Percentiles rank a stretch among this genome's conserved stretches.
phyloP scores from a whole-genome alignment of 441 rosid species.

The Pelargonium myrrhifolium region DNA sequence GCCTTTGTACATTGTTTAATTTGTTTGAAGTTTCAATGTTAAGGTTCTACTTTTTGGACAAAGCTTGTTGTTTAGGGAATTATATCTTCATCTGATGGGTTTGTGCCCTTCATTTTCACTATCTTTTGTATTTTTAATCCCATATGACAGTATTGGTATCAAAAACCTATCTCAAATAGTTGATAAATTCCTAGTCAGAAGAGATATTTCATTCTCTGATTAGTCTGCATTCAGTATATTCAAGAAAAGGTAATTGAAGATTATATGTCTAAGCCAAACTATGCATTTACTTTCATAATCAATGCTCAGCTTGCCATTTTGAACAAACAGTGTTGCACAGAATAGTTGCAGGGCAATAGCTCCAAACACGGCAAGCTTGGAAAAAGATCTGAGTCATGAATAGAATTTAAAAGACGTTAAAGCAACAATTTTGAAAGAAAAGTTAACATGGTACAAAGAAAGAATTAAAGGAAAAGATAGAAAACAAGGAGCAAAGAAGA shows the following conservation, averaged over 20 bases:
- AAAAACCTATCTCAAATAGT: neutral
- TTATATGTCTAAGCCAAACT: neutral
- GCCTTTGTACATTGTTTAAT: neutral
- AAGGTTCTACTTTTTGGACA: neutral
- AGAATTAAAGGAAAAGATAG: neutral
- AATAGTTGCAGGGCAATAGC: too few species aligned
- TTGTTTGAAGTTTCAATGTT: neutral
- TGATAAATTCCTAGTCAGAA: neutral
- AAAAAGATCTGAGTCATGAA: neutral
- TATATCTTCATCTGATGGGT: neutral
- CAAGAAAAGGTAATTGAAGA: neutral
- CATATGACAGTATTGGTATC: neutral
- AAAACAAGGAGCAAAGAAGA: neutral
- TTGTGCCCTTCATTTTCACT: neutral
- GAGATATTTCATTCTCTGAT: neutral
- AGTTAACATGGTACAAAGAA: slow-evolving; percentile 1
- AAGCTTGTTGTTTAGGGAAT: neutral
- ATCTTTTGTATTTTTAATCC: neutral
- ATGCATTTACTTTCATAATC: neutral
- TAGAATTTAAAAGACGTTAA: neutral
- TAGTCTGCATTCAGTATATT: too few species aligned
- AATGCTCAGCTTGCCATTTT: neutral
- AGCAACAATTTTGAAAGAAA: neutral
- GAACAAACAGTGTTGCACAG: neutral
- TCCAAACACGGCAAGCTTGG: too few species aligned